A percentile compares a stretch with the other conserved stretches of the same genome.
Evolutionary conservation across 164 flowering plant genomes (phyloP).

Genomic region (Euptelea pleiosperma): DNA sequence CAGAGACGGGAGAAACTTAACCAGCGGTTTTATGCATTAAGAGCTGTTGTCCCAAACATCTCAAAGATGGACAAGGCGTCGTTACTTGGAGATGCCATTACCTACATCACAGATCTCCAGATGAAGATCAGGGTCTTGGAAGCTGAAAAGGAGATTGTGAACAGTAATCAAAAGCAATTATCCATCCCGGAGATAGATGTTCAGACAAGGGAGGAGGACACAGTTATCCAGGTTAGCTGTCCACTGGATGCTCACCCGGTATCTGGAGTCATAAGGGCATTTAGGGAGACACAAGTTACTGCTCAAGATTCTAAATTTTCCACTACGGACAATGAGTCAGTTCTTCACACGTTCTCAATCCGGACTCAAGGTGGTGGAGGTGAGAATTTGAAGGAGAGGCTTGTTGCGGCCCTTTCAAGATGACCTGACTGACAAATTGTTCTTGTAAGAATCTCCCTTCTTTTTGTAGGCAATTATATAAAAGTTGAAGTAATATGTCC

Average conservation of each 20-base stretch:
- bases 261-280: conserved; percentile 39
- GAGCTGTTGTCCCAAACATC: conserved; percentile 86
- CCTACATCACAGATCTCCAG: conserved; percentile 77
- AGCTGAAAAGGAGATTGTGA: conserved; percentile 47
- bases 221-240: conserved; percentile 54
- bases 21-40: conserved; percentile 77
- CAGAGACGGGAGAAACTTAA: conserved; percentile 88
- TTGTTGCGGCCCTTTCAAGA: conserved; percentile 48
- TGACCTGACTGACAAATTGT: conserved; percentile 24
- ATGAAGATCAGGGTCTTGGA: conserved; percentile 58
- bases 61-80: conserved; percentile 94
- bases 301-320: conserved; percentile 46
- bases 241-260: conserved; percentile 71
- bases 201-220: conserved; percentile 47
- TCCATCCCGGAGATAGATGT: conserved; percentile 51
- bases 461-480: background rate
- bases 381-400: conserved; percentile 65
- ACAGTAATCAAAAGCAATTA: conserved; percentile 19
- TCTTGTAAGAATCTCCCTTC: conserved; percentile 15
- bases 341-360: conserved; percentile 67
- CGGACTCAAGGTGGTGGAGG: conserved; percentile 39
- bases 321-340: conserved; percentile 32
- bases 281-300: conserved; percentile 48
- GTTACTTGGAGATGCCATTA: conserved; percentile 79
- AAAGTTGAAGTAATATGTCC: too few relatives aligned